Base-by-base conservation (phyloP, 116 monocot species). In the Cymodocea nodosa region DNA sequence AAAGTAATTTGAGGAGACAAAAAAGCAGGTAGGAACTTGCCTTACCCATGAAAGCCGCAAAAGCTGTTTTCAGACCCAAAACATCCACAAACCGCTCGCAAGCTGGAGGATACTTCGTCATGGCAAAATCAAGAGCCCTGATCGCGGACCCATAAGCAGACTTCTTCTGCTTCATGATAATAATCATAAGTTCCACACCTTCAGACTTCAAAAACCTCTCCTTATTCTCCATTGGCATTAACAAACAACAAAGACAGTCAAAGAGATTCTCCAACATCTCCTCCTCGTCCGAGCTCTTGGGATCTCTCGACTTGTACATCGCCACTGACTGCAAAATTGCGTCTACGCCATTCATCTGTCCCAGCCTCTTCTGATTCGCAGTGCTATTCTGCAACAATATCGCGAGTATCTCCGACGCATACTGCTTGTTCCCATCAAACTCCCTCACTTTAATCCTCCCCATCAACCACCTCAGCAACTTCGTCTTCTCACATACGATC, bases 31-130 rank as follows among this genome's bases (percentile, higher is more conserved):
- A 53, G 60, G 72, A 37, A 97, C 97, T 97, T 97, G 88, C 97
- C 97, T 91, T 91, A 97, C 91, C 97, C 97, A 97, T 97, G 88
- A 97, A 97, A 62, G 97, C 88, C 15, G 97, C 85, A 73, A 97
- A 97, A 44, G 77, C 91, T 4, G 97, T 97, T 82, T 97, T 97
- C 74, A 97, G 73, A 17, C 97, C 97, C 66, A 97, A 68, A n/a
- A 97, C 97, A 77, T 97, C 97, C 53, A 97, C 87, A 84, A 91
- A 97, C 24, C 97, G 83, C 69, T 97, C 97, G 15, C 97, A 97
- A 2, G 91, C 88, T 1, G 85, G 97, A 2, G 87, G 91, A 68
- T 87, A 97, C 66, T 88, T 97, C 2, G 97, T 97, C 97, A 91
- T 97, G 1, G 91, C 91, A 75, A 97, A 97, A 84, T 97, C 97